Evolutionary conservation across 306 rosid species (phyloP), one percentile per base, ranked within the genome.

Genomic region (Calophaca sinica): DNA sequence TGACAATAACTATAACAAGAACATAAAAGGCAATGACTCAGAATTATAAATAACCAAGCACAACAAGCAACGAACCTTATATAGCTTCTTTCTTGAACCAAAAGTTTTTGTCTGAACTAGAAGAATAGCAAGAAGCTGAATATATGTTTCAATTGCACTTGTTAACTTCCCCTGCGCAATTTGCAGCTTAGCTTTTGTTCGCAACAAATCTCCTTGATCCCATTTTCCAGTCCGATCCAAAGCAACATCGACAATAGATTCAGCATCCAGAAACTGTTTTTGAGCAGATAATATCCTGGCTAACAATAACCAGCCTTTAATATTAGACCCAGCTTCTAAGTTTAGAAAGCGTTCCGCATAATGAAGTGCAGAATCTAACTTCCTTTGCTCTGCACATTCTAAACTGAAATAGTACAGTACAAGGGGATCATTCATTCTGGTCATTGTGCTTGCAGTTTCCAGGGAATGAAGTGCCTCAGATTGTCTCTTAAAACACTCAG

Each of bases 141-240:
- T 79, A 15, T 87, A 92, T 36, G 89, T 92, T 15, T 83, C 91
- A 68, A 88, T 78, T 78, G 96, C 97, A 76, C 85, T 79, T 70
- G 66, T 86, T 63, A 96, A 79, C 74, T 83, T 87, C 72, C 88
- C 96, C 81, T 92, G 96, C 0, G 90, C 92, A 66, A 85, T 73
- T 82, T 86, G 86, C 75, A 96, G 87, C 84, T 92, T 92, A 52
- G 97, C 99, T 88, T 90, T 96, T 49, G 93, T 90, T 70, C 87
- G 84, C 85, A 92, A 82, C 73, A 90, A 70, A 62, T 85, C 87
- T 68, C 93, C 97, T 88, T 88, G 98, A 68, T 96, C 96, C 99
- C 99, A 96, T 84, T 81, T 90, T 65, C 88, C 93, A 31, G 97
- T 89, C 81, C 89, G 92, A 77, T 92, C 92, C 85, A 96, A 83